Percentiles rank a stretch among this genome's conserved stretches.
Conservation (phyloP, 345 rosid species). For the Melaleuca alternifolia region DNA sequence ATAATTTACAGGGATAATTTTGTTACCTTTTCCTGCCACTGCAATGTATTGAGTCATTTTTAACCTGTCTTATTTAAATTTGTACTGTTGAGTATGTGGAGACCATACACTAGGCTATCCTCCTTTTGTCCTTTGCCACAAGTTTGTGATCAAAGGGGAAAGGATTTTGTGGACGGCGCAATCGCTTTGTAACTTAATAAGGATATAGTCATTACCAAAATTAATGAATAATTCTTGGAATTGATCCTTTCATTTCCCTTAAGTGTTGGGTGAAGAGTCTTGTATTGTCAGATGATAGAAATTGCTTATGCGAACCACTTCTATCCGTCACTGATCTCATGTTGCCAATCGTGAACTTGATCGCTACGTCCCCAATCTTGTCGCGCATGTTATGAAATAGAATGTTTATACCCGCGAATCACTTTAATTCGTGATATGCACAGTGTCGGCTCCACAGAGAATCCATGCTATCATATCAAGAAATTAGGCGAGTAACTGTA, state of each 20-base stretch:
- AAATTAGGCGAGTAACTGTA: background rate
- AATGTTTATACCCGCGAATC: background rate
- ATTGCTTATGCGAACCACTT: background rate
- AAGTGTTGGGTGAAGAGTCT: background rate
- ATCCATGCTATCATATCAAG: background rate
- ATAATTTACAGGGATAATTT: background rate
- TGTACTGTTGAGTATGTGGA: too few relatives aligned
- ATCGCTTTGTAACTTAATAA: background rate
- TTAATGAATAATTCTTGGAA: background rate
- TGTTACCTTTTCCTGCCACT: background rate
- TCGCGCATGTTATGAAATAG: fast-evolving
- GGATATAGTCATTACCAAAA: background rate
- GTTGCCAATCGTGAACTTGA: background rate
- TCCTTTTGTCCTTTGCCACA: too few relatives aligned
- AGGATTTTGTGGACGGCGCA: background rate
- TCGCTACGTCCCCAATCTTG: background rate
- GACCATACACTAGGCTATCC: too few relatives aligned
- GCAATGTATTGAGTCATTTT: background rate
- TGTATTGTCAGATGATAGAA: background rate
- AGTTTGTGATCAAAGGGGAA: too few relatives aligned
- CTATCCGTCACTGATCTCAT: background rate
- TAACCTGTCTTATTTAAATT: too few relatives aligned
- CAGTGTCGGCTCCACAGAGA: background rate
- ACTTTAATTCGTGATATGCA: background rate
- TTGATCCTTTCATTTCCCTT: background rate